These are phyloP conservation scores for Dothidotthia symphoricarpi DNA, from an alignment of 2,329 filamentous ascomycete species.

Conservation along the genomic window DNA sequence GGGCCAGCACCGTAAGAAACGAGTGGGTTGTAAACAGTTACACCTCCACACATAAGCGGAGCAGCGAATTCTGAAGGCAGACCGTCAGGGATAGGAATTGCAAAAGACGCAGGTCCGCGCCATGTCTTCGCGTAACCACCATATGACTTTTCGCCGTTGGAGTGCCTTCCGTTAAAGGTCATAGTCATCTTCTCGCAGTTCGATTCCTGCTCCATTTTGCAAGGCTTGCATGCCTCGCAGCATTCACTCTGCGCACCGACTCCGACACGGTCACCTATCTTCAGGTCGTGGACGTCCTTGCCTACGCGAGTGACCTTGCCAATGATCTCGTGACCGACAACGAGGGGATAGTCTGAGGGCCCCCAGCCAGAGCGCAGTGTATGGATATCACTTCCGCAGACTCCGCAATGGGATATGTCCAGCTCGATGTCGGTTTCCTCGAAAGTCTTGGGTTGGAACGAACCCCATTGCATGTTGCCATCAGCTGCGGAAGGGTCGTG, in stretches of 20 bases:
- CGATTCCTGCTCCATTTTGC: conserved; percentile 46
- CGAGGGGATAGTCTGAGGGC: conserved; percentile 51
- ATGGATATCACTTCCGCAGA: conserved; percentile 40
- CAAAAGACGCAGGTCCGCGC: conserved; percentile 71
- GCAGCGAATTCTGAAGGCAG: conserved; percentile 62
- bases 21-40: conserved; percentile 76
- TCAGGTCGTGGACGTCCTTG: conserved; percentile 50
- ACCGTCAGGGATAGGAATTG: conserved; percentile 72
- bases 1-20: conserved; percentile 72
- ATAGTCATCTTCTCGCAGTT: conserved; percentile 48
- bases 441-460: conserved; percentile 43
- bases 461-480: conserved; percentile 57
- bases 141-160: conserved; percentile 61
- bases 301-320: conserved; percentile 41
- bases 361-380: conserved; percentile 45
- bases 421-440: conserved; percentile 65
- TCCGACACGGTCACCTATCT: conserved; percentile 60
- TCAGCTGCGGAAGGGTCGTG: conserved; percentile 50
- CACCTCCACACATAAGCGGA: conserved; percentile 79
- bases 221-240: conserved; percentile 50
- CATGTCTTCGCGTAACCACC: conserved; percentile 66
- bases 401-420: conserved; percentile 43
- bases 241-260: conserved; percentile 51
- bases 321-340: conserved; percentile 45
- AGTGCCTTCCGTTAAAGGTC: conserved; percentile 50